Percentiles rank a stretch among this genome's conserved stretches.
These are phyloP conservation scores for Alloteropsis semialata DNA, from an alignment of 176 grass and related monocot species.

Conservation along the genomic window DNA sequence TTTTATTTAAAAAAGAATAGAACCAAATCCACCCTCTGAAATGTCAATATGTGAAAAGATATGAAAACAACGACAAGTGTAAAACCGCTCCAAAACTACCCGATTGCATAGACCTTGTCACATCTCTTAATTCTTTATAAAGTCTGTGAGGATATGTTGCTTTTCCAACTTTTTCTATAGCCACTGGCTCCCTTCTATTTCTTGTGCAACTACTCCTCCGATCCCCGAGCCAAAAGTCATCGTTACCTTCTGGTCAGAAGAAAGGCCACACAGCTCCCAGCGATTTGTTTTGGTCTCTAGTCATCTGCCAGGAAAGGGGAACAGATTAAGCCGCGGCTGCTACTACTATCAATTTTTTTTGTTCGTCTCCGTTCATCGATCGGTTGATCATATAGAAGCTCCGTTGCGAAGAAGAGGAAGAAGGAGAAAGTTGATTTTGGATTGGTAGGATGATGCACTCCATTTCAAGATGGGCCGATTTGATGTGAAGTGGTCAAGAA, in stretches of 20 bases:
- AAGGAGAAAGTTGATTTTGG: background rate
- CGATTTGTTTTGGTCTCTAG: constrained; percentile 10
- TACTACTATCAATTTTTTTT: background rate
- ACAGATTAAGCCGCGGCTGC: background rate
- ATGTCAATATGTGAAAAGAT: constrained; percentile 25
- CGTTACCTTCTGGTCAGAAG: constrained; percentile 28
- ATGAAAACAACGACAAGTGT: constrained; percentile 6
- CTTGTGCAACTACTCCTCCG: constrained; percentile 32
- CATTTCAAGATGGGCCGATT: background rate
- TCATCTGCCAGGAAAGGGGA: background rate
- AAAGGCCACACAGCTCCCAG: constrained; percentile 3
- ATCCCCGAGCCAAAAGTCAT: constrained; percentile 31
- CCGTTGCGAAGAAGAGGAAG: background rate
- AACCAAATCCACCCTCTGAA: constrained; percentile 33
- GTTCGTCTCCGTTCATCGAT: constrained; percentile 2
- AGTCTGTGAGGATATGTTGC: constrained; percentile 21
- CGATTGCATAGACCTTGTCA: constrained; percentile 4
- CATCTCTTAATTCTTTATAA: constrained; percentile 8
- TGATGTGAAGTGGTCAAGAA: constrained; percentile 2
- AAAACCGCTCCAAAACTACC: constrained; percentile 11
- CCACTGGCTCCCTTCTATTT: constrained; percentile 16
- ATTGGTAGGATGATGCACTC: constrained; percentile 28
- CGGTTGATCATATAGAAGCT: background rate
- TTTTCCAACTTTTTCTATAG: constrained; percentile 38
- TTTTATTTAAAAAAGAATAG: background rate